Conservation (phyloP, 2,329 filamentous ascomycete genomes). For the Stachybotrys elegans region DNA sequence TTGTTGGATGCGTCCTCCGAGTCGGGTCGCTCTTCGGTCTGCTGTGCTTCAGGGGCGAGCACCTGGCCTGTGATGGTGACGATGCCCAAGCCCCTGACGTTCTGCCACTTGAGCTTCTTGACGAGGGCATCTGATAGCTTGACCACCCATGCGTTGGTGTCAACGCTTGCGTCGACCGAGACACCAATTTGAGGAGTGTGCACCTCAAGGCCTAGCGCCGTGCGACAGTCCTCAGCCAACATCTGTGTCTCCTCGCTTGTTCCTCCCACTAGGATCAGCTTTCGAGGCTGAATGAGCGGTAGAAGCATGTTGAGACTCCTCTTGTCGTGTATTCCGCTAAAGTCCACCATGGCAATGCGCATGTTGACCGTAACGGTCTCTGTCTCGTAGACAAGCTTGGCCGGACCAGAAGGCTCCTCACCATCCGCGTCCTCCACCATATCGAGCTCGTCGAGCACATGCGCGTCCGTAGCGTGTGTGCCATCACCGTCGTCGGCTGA, state of each 20-base stretch:
- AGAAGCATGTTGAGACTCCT: slow-evolving; percentile 92
- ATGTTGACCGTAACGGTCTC: slow-evolving; percentile 64
- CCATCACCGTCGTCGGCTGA: slow-evolving; percentile 42
- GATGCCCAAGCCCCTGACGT: slow-evolving; percentile 81
- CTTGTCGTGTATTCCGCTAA: slow-evolving; percentile 87
- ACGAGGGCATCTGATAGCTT: slow-evolving; percentile 82
- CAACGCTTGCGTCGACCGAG: slow-evolving; percentile 83
- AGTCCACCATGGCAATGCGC: slow-evolving; percentile 83
- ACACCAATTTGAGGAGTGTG: slow-evolving; percentile 75
- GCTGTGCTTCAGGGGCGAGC: slow-evolving; percentile 31
- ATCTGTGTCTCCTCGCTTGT: slow-evolving; percentile 70
- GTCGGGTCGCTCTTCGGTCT: slow-evolving; percentile 43
- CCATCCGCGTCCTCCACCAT: slow-evolving; percentile 51
- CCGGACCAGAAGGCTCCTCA: slow-evolving; percentile 57
- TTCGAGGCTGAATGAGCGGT: slow-evolving; percentile 87
- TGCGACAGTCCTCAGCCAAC: slow-evolving; percentile 75
- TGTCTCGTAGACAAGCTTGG: slow-evolving; percentile 64
- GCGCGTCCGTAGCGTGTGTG: slow-evolving; percentile 28
- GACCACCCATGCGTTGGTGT: slow-evolving; percentile 96
- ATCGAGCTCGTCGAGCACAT: slow-evolving; percentile 50
- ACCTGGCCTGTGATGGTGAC: slow-evolving; percentile 82
- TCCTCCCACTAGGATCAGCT: slow-evolving; percentile 87
- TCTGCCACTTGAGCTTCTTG: slow-evolving; percentile 89
- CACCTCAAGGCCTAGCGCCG: slow-evolving; percentile 65
- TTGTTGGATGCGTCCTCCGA: slow-evolving; percentile 43